Evolutionary conservation across 805 yeast genomes (phyloP), one percentile per base, ranked within the genome.

Genomic region (Wickerhamomyces subpelliculosus): DNA sequence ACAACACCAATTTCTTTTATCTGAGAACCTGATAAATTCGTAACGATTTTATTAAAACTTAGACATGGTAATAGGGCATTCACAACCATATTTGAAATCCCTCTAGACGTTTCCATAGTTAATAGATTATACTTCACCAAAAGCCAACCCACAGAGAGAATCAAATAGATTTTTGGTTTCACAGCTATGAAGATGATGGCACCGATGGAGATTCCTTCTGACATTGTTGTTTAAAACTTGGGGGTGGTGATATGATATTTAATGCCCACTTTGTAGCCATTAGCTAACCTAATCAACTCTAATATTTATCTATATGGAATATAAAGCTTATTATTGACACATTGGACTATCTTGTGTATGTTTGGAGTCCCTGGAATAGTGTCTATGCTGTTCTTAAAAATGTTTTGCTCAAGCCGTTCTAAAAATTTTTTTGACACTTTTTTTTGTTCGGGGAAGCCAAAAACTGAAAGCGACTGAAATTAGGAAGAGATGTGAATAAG

Each of bases 31-130:
- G 68, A 63, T 26, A 78, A 56, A 47, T 74, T 72, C 16, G 68
- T 48, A 4, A 78, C 75, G 25, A 78, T 60, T 44, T 74, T 75
- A 43, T 66, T 62, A 56, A 76, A 77, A 17, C 67, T 66, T 54
- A 78, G 64, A 43, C 74, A 67, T 4, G 83, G 83, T 48, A 73
- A 53, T 20, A 76, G 60, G 3, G 73, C 72, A 17, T 67, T 60
- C n/a, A 78, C 74, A 5, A 75, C 67, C 36, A 73, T 61, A 42
- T 73, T 75, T 18, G 48, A 76, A n/a, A 53, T 65, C 34, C 75
- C 77, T 43, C 78, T 49, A 35, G 74, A 62, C 12, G 81, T 73
- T 22, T 77, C 65, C 28, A 74, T 78, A 1, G 74, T 55, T 5
- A 76, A 16, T 60, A 55, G 35, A 60, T 65, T 19, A 10, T 32